Conservation (phyloP, 768 basidiomycete species). For the Omphalotus guepiniiformis region DNA sequence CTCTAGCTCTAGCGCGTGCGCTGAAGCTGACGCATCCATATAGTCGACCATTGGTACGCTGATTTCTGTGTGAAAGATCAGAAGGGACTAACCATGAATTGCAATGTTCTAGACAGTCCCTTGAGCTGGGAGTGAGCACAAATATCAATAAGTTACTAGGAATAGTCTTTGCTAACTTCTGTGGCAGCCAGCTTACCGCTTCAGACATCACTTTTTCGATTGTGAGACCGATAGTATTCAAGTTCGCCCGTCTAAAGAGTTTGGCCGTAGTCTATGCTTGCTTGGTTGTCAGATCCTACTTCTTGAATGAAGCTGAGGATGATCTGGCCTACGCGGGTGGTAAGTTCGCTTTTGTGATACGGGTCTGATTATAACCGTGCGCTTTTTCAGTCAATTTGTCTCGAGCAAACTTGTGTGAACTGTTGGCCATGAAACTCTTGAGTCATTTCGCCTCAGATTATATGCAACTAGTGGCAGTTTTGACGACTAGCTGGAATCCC, state of each 20-base stretch:
- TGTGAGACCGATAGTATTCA: slow-evolving; percentile 71
- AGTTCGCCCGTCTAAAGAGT: slow-evolving; percentile 49
- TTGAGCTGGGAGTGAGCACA: slow-evolving; percentile 74
- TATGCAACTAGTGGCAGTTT: slow-evolving; percentile 71
- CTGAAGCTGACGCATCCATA: slow-evolving; percentile 20
- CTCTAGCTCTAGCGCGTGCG: slow-evolving; percentile 10
- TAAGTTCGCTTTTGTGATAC: slow-evolving; percentile 27
- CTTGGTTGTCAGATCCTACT: slow-evolving; percentile 76
- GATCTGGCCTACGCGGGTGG: slow-evolving; percentile 78
- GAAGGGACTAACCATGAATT: slow-evolving; percentile 18
- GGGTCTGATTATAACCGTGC: neutral
- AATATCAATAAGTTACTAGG: slow-evolving; percentile 7
- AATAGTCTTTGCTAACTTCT: slow-evolving; percentile 3
- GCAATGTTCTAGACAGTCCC: slow-evolving; percentile 50
- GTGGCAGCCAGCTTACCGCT: slow-evolving; percentile 68
- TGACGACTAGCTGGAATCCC: slow-evolving; percentile 84
- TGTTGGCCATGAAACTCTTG: slow-evolving; percentile 85
- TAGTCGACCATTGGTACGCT: slow-evolving; percentile 36
- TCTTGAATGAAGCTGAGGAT: slow-evolving; percentile 43
- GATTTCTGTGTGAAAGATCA: slow-evolving; percentile 8
- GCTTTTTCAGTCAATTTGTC: slow-evolving; percentile 20
- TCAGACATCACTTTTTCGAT: slow-evolving; percentile 80
- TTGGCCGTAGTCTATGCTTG: slow-evolving; percentile 60
- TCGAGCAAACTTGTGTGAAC: slow-evolving; percentile 79
- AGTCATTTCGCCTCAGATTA: slow-evolving; percentile 68